A percentile compares a stretch with the other conserved stretches of the same genome.
phyloP scores from a whole-genome alignment of 2,329 filamentous ascomycete genomes.

The Venturia effusa region DNA sequence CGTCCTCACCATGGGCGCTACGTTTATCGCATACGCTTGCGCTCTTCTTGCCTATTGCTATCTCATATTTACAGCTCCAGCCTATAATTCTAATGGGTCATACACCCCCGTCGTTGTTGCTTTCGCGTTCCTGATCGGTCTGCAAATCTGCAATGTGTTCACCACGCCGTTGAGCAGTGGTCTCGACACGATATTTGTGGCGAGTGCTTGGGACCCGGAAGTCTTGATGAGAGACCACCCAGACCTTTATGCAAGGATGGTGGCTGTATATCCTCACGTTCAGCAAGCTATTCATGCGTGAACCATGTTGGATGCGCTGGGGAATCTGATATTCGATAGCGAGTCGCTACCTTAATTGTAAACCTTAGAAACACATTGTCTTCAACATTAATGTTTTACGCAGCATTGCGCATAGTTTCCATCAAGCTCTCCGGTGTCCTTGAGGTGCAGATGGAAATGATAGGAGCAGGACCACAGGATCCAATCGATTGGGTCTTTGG shows the following conservation, averaged over 20 bases:
- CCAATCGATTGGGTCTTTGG: too few relatives aligned
- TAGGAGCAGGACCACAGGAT: too few relatives aligned
- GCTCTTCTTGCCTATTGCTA: constrained; percentile 81
- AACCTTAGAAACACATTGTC: neutral
- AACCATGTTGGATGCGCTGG: neutral
- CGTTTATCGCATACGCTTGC: constrained; percentile 75
- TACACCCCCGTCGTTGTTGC: constrained; percentile 73
- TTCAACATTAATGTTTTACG: neutral
- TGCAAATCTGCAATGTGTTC: constrained; percentile 85
- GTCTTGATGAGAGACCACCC: constrained; percentile 72
- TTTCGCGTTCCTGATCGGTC: constrained; percentile 77
- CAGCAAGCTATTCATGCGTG: constrained; percentile 61
- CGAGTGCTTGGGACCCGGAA: constrained; percentile 55
- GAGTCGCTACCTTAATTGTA: too few relatives aligned
- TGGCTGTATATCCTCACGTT: constrained; percentile 72
- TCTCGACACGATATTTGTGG: constrained; percentile 88
- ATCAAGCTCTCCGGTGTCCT: too few relatives aligned
- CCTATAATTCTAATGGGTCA: constrained; percentile 56
- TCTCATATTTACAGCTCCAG: constrained; percentile 66
- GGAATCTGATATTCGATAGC: neutral
- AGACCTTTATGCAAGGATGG: constrained; percentile 69
- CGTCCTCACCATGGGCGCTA: constrained; percentile 60
- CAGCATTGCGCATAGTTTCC: too few relatives aligned
- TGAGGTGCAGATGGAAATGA: too few relatives aligned
- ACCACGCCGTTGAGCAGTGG: constrained; percentile 79